Percentiles rank a stretch among this genome's conserved stretches.
Evolutionary conservation across 805 yeast species (phyloP).

Genomic region (Brettanomyces sp.): DNA sequence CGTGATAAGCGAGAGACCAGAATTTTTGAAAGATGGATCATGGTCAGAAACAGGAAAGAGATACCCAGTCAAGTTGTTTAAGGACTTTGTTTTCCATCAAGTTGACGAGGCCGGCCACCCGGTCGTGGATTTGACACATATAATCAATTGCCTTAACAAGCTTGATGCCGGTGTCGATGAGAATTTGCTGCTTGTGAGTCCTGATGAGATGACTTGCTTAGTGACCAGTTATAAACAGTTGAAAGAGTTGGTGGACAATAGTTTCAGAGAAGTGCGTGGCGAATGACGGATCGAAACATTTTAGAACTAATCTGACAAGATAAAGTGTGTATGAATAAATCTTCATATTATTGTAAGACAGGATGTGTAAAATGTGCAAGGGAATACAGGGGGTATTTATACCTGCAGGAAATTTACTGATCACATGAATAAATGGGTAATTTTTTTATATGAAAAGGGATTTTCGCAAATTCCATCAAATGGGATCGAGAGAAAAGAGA

Average conservation of each 20-base stretch:
- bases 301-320: neutral
- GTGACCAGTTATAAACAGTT: conserved; percentile 81
- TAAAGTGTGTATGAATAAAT: neutral
- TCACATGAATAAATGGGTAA: too few species aligned
- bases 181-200: conserved; percentile 65
- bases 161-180: conserved; percentile 90
- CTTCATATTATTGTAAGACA: neutral
- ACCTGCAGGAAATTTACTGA: too few species aligned
- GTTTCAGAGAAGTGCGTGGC: conserved; percentile 43
- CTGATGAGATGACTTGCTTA: conserved; percentile 79
- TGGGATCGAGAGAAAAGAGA: too few species aligned
- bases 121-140: conserved; percentile 72
- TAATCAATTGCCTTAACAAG: conserved; percentile 71
- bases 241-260: conserved; percentile 57
- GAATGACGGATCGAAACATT: neutral
- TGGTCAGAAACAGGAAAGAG: conserved; percentile 75
- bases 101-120: conserved; percentile 71
- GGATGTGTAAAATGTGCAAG: too few species aligned
- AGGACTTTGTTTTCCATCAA: conserved; percentile 81
- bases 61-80: conserved; percentile 64
- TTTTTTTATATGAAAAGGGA: too few species aligned
- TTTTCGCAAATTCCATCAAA: too few species aligned
- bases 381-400: too few species aligned
- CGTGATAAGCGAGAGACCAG: conserved; percentile 69
- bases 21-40: conserved; percentile 39